Base-by-base conservation (phyloP, 164 flowering plant genomes). In the Piper longum region DNA sequence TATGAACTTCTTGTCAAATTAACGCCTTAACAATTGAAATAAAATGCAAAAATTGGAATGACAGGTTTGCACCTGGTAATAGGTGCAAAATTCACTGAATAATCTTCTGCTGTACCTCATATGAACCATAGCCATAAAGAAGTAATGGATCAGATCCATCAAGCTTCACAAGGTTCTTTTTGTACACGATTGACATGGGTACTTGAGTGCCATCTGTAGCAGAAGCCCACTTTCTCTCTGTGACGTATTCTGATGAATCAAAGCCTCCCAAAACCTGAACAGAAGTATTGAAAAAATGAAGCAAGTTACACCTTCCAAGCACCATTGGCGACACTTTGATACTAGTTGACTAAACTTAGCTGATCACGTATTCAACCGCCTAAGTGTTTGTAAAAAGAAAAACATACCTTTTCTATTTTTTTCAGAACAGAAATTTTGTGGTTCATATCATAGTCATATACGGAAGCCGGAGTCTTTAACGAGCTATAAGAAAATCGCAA, bases 61-160 rank as follows among this genome's bases (percentile, higher is more conserved):
- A 48, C 8, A 9, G 12, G 12, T 48, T 44, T 5, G 14, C 8
- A 9, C 52, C 52, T 26, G 36, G 7, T 48, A 2, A 14, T 48
- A 48, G 11, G 3, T 8, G 0, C 11, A 48, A 3, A 8, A 48
- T 9, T 26, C 36, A 26, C 36, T 26, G 36, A 26, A 26, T 26
- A 26, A 26, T 26, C 36, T 0, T 0, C 36, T 26, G 36, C 36
- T 26, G 36, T 77, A 92, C 98, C 98, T 89, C 96, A 75, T 92
- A 92, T 41, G 98, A 89, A 66, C 98, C 98, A 76, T 92, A 89
- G 56, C 98, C 96, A 78, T 89, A 85, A 43, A 92, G 89, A 65
- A 85, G 74, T 39, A 89, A 67, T 51, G 98, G 96, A 74, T 89
- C 91, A 64, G 91, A 81, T 41, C 95, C 95, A 76, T 92, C 93